Percentiles rank a stretch among this genome's conserved stretches.
These are phyloP conservation scores for Candida sojae DNA, from an alignment of 1,139 yeast genomes.

Conservation along the genomic window DNA sequence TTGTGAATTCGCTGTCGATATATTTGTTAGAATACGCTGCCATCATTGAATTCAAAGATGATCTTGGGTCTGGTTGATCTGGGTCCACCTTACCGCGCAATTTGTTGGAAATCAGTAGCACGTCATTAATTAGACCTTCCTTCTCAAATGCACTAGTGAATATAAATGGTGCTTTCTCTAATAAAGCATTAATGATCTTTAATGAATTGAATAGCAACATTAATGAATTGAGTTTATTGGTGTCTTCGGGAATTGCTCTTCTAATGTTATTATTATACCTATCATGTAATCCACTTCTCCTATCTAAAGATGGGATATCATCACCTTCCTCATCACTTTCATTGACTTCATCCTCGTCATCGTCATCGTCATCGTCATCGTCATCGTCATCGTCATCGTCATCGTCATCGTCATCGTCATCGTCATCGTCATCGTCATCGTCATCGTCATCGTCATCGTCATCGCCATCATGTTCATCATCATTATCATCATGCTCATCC, in stretches of 20 bases:
- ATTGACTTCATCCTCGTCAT: constrained; percentile 15
- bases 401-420: constrained; percentile 10
- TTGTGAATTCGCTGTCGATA: constrained; percentile 35
- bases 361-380: constrained; percentile 11
- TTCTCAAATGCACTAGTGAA: constrained; percentile 58
- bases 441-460: constrained; percentile 5
- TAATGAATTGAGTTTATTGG: constrained; percentile 23
- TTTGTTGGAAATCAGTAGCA: constrained; percentile 24
- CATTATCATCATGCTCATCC: constrained; percentile 10
- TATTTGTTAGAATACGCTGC: constrained; percentile 26
- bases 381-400: constrained; percentile 8
- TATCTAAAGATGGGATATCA: constrained; percentile 4
- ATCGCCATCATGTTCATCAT: constrained; percentile 5
- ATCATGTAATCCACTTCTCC: not conserved
- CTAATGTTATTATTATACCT: not conserved
- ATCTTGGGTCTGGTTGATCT: constrained; percentile 10
- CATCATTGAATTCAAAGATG: constrained; percentile 8
- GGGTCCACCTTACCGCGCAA: constrained; percentile 13
- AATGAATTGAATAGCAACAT: constrained; percentile 56
- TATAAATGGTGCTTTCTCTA: constrained; percentile 45
- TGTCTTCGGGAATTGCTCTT: constrained; percentile 14
- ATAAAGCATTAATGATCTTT: constrained; percentile 22
- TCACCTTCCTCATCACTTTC: constrained; percentile 15
- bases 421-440: constrained; percentile 10
- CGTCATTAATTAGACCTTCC: constrained; percentile 71